Evolutionary conservation across 768 basidiomycete genomes (phyloP).

Genomic region (Lactarius quietus): DNA sequence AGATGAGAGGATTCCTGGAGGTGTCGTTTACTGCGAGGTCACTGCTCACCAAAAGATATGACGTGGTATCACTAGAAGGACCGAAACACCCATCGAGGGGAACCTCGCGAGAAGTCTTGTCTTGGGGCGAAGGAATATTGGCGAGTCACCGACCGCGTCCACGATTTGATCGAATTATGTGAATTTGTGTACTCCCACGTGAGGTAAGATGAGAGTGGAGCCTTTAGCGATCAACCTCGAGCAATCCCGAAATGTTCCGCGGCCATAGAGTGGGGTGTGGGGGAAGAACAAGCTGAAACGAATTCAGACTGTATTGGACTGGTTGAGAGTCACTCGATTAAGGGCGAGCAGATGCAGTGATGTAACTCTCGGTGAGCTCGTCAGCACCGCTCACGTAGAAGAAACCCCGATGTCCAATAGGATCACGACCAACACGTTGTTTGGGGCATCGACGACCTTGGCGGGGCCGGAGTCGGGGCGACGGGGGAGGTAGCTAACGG

Average conservation of each 20-base stretch:
- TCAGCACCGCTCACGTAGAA: constrained; percentile 34
- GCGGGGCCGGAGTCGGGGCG: constrained; percentile 32
- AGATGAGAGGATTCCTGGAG: not conserved
- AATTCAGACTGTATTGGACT: constrained; percentile 30
- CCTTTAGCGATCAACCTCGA: constrained; percentile 15
- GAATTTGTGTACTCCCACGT: constrained; percentile 31
- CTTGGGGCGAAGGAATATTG: constrained; percentile 25
- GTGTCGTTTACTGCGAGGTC: no score
- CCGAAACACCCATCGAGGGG: constrained; percentile 35
- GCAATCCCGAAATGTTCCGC: constrained; percentile 34
- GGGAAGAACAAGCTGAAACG: constrained; percentile 37
- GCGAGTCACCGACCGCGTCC: not conserved
- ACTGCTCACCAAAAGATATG: constrained; percentile 31
- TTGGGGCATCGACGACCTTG: constrained; percentile 30
- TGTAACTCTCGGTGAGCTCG: constrained; percentile 35
- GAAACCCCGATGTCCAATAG: constrained; percentile 44
- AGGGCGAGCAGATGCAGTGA: constrained; percentile 25
- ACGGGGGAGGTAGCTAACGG: constrained; percentile 35
- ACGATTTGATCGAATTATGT: not conserved
- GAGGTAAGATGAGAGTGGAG: constrained; percentile 33
- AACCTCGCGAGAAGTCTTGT: constrained; percentile 30
- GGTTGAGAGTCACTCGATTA: not conserved
- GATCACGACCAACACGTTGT: constrained; percentile 35
- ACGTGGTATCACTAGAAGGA: constrained; percentile 40
- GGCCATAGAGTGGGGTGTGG: constrained; percentile 30